These are phyloP conservation scores for Penicillium sp. DNA, from an alignment of 2,329 filamentous ascomycete genomes.

Conservation along the genomic window DNA sequence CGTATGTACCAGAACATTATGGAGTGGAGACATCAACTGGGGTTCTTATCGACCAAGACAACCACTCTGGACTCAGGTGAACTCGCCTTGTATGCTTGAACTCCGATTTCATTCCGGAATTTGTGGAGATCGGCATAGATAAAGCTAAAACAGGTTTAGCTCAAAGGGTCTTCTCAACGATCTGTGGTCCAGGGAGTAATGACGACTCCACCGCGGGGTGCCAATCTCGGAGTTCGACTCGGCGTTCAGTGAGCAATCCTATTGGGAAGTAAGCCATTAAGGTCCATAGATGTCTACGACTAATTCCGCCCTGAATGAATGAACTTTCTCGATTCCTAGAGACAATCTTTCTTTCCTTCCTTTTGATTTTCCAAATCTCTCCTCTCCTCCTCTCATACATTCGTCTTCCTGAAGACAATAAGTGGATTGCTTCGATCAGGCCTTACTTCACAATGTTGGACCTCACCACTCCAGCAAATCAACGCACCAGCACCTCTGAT, in stretches of 20 bases:
- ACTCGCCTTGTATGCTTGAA: background rate
- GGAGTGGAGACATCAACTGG: background rate
- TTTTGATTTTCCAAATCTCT: background rate
- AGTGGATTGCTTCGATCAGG: background rate
- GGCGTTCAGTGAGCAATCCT: background rate
- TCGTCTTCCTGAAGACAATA: background rate
- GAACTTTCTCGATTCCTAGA: background rate
- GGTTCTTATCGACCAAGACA: background rate
- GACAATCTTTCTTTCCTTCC: background rate
- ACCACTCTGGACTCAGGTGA: background rate
- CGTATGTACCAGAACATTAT: background rate
- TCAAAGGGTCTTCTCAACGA: background rate
- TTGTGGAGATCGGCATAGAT: background rate
- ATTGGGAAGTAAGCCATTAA: background rate
- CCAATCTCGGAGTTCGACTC: background rate
- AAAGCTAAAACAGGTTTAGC: background rate
- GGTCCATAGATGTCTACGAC: background rate
- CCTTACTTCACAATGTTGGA: background rate
- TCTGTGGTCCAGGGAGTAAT: background rate
- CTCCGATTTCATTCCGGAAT: background rate
- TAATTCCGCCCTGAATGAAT: background rate
- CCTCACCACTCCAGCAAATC: background rate
- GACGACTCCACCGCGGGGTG: background rate
- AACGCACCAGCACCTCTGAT: background rate
- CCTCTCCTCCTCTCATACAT: background rate